These are phyloP conservation scores for Plasmodium ovale DNA, from an alignment of 169 alveolate genomes.

Conservation along the genomic window DNA sequence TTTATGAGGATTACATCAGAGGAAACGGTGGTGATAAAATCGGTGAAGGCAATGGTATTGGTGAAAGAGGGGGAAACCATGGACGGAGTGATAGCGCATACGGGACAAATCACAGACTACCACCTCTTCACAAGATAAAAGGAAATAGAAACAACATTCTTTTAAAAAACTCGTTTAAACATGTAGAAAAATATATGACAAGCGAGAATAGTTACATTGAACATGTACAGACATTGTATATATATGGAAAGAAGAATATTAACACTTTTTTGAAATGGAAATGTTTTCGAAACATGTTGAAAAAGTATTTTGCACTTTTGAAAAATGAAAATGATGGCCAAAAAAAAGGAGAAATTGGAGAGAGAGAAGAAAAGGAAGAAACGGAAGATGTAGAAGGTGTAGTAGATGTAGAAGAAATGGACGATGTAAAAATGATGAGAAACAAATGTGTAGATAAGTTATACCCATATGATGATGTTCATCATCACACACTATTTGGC, in stretches of 20 bases:
- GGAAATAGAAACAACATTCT: background rate
- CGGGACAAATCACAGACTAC: background rate
- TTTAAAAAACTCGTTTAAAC: constrained; percentile 16
- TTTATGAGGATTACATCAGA: no score
- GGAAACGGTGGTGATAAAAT: no score
- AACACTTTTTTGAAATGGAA: constrained; percentile 64
- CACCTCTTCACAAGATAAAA: background rate
- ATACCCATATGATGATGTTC: background rate
- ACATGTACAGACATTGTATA: constrained; percentile 39
- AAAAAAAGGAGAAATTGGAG: constrained; percentile 4
- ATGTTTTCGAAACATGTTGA: constrained; percentile 28
- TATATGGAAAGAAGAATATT: constrained; percentile 70
- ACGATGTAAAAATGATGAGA: background rate
- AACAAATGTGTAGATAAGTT: background rate
- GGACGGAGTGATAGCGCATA: background rate
- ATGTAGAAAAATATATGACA: constrained; percentile 1
- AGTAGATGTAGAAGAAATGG: background rate
- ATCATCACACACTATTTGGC: background rate
- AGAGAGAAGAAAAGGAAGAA: background rate
- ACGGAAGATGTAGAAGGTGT: background rate
- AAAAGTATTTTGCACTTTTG: constrained; percentile 40
- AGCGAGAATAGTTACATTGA: constrained; percentile 36
- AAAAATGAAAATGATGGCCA: background rate
- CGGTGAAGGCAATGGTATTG: no score
- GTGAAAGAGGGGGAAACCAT: no score